These are phyloP conservation scores for Yamadazyma phyllophila DNA, from an alignment of 805 yeast genomes.

Conservation along the genomic window DNA sequence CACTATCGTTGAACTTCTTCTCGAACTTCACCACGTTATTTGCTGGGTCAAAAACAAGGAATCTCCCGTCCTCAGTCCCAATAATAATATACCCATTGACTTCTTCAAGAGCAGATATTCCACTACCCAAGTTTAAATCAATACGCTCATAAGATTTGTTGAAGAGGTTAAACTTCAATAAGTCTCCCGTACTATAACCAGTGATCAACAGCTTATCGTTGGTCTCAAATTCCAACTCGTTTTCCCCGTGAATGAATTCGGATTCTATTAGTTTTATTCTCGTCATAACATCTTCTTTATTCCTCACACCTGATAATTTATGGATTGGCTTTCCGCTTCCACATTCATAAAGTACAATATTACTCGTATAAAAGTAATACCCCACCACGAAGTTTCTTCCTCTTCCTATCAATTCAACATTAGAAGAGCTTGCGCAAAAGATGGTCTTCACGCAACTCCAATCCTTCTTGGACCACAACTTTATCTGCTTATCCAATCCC, in stretches of 20 bases:
- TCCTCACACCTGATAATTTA: constrained; percentile 25
- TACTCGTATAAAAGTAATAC: constrained; percentile 46
- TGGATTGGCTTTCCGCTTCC: constrained; percentile 49
- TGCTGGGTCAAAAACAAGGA: constrained; percentile 15
- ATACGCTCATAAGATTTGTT: constrained; percentile 11
- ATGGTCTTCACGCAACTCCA: constrained; percentile 53
- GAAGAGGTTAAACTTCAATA: constrained; percentile 22
- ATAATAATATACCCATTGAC: constrained; percentile 15
- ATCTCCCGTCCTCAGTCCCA: constrained; percentile 20
- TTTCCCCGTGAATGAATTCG: constrained; percentile 2
- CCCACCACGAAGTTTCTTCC: constrained; percentile 68
- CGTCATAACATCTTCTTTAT: constrained; percentile 19
- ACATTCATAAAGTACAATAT: constrained; percentile 67
- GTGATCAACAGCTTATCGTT: constrained; percentile 42
- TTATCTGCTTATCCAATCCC: constrained; percentile 57
- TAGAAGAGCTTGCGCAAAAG: constrained; percentile 40
- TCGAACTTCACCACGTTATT: neutral
- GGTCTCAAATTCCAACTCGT: constrained; percentile 45
- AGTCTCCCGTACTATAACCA: constrained; percentile 40
- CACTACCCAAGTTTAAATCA: constrained; percentile 1
- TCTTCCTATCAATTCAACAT: constrained; percentile 50
- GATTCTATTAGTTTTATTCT: constrained; percentile 11
- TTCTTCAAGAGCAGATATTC: constrained; percentile 16
- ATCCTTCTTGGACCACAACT: constrained; percentile 55
- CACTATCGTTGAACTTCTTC: constrained; percentile 8